Percentiles rank a stretch among this genome's conserved stretches.
phyloP scores from a whole-genome alignment of 441 rosid species.

The Erodium texanum region DNA sequence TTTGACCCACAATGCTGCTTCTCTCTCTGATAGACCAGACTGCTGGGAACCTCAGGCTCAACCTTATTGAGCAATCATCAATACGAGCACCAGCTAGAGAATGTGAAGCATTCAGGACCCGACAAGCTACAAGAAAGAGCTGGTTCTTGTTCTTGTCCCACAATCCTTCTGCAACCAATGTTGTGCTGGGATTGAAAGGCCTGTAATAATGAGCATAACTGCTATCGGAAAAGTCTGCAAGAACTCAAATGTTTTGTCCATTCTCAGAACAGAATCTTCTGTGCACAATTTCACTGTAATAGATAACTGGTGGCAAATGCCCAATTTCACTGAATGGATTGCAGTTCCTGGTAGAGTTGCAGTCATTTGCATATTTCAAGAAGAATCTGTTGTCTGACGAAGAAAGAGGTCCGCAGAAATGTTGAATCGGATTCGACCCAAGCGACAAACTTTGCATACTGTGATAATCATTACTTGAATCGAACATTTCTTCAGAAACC shows the following conservation, averaged over 20 bases:
- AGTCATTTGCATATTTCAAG: background rate
- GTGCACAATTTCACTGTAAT: background rate
- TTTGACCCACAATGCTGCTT: background rate
- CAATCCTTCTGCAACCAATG: background rate
- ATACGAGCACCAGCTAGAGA: background rate
- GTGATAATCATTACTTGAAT: background rate
- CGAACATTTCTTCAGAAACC: background rate
- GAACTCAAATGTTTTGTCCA: background rate
- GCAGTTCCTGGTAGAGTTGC: background rate
- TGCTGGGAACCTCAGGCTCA: background rate
- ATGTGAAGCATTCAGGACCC: background rate
- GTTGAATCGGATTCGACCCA: background rate
- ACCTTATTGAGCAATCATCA: background rate
- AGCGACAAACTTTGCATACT: background rate
- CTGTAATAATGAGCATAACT: background rate
- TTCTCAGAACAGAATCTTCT: background rate
- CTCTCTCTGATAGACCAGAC: background rate
- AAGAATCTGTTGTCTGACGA: background rate
- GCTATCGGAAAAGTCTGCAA: background rate
- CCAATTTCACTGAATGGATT: background rate
- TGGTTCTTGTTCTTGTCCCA: background rate
- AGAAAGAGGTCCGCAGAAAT: background rate
- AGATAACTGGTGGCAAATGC: background rate
- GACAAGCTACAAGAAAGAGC: background rate
- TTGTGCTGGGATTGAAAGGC: background rate